Base-by-base conservation (phyloP, 2,329 filamentous ascomycete species). In the Claviceps sorghi region DNA sequence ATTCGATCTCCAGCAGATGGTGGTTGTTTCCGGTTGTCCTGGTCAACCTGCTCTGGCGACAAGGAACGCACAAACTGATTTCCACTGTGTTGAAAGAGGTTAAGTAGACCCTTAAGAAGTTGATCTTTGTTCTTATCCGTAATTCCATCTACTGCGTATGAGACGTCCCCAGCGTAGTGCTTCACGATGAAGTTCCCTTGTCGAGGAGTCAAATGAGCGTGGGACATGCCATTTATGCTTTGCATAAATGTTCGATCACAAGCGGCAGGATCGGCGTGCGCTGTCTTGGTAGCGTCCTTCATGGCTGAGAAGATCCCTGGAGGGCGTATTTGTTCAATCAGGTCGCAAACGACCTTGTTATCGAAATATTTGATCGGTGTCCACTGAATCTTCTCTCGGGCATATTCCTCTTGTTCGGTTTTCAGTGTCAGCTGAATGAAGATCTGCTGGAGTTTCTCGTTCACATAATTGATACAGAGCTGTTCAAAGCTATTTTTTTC, bases 71-170 rank as follows among this genome's bases (percentile, higher is more conserved):
- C 74, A 61, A 97, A 98, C 19, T 73, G 70, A 69, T 97, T 97
- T 53, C 81, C 78, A 63, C 89, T 96, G 58, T 82, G 80, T 56
- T 84, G 83, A 62, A 95, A 86, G 40, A 98, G 75, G 63, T 88
- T 91, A 50, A 97, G 77, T 43, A 98, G 74, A 60, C 95, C 93
- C 73, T 98, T 98, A 54, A 97, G 74, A 45, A 98, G 76, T 68
- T 94, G 88, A 64, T 98, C 93, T 75, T 97, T 98, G 75, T 97
- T 98, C 78, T 98, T 98, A 68, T 98, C 93, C 1, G 93, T 98
- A 74, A 98, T 98, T 54, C 93, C 93, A 53, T 95, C 88, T 3
- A 97, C 84, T 1, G 86, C 87, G 67, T 98, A 98, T 58, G 82
- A 83, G 59, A 98, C 93, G 69, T 98, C 93, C 69, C 93, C 93